A percentile compares a stretch with the other conserved stretches of the same genome.
These are phyloP conservation scores for Lepraria neglecta DNA, from an alignment of 495 filamentous ascomycete species.

Conservation along the genomic window DNA sequence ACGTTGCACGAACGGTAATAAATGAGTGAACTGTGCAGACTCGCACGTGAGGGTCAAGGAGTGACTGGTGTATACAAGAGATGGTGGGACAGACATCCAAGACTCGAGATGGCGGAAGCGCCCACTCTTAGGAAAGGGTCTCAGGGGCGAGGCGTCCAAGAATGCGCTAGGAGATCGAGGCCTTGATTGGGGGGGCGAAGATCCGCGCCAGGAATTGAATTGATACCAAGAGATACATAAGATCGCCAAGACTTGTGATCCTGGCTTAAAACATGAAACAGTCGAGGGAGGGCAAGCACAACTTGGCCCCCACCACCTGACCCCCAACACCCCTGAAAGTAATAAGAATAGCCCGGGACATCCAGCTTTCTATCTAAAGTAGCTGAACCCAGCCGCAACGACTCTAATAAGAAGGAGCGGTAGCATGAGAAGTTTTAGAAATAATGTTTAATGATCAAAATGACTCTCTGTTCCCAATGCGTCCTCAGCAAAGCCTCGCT, in stretches of 20 bases:
- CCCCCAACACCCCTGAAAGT: too few relatives aligned
- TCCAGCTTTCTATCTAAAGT: too few relatives aligned
- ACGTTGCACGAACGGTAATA: slow-evolving; percentile 8
- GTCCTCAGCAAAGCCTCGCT: background rate
- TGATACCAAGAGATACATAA: too few relatives aligned
- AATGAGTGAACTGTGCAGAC: background rate
- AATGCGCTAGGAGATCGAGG: slow-evolving; percentile 9
- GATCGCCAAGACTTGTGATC: too few relatives aligned
- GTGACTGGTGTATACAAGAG: background rate
- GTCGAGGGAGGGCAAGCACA: too few relatives aligned
- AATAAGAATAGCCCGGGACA: too few relatives aligned
- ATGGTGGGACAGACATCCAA: background rate
- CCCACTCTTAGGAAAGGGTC: background rate
- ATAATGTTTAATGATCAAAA: background rate
- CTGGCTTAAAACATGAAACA: too few relatives aligned
- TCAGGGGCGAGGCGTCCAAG: too few relatives aligned
- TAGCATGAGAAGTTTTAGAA: too few relatives aligned
- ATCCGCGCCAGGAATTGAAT: background rate
- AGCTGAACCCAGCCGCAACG: too few relatives aligned
- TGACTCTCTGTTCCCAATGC: background rate
- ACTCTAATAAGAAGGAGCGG: too few relatives aligned
- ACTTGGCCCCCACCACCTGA: too few relatives aligned
- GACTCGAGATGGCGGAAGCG: background rate
- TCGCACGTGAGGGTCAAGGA: background rate
- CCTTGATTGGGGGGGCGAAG: background rate